Conservation (phyloP, 805 yeast genomes). For the Nakazawaea ambrosiae region DNA sequence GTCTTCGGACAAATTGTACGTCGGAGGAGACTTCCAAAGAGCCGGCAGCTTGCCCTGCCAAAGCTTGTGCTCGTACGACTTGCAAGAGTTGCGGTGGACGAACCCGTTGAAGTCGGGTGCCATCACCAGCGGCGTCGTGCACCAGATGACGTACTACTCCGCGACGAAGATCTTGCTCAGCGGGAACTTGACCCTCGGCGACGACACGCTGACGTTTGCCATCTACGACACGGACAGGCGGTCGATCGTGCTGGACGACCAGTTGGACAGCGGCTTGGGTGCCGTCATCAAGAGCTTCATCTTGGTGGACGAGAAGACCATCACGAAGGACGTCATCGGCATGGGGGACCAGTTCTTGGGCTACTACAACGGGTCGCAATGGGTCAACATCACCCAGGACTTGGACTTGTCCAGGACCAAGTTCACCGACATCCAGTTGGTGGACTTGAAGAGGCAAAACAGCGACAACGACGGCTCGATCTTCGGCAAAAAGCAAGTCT, state of each 20-base stretch:
- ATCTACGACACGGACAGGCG: constrained; percentile 45
- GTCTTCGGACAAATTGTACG: constrained; percentile 34
- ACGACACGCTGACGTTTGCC: constrained; percentile 34
- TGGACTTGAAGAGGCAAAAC: constrained; percentile 21
- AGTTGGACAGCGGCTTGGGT: constrained; percentile 24
- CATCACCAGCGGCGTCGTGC: constrained; percentile 41
- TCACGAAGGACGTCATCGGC: constrained; percentile 33
- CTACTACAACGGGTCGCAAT: constrained; percentile 38
- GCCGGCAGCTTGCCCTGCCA: constrained; percentile 54
- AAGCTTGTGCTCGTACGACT: constrained; percentile 60
- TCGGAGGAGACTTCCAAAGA: constrained; percentile 65
- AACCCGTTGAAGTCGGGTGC: constrained; percentile 28
- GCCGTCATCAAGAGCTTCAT: constrained; percentile 34
- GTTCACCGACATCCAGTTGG: constrained; percentile 38
- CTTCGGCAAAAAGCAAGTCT: constrained; percentile 35
- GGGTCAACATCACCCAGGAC: constrained; percentile 37
- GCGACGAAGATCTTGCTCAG: constrained; percentile 31
- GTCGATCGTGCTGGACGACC: constrained; percentile 15
- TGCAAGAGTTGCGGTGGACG: constrained; percentile 47
- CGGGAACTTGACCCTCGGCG: constrained; percentile 45
- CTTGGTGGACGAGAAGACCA: constrained; percentile 34
- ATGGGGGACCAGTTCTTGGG: constrained; percentile 33
- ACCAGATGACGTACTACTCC: constrained; percentile 41
- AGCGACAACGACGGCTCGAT: constrained; percentile 23
- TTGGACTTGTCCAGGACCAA: constrained; percentile 23